Evolutionary conservation across 768 basidiomycete species (phyloP).

Genomic region (Lepiota subincarnata): DNA sequence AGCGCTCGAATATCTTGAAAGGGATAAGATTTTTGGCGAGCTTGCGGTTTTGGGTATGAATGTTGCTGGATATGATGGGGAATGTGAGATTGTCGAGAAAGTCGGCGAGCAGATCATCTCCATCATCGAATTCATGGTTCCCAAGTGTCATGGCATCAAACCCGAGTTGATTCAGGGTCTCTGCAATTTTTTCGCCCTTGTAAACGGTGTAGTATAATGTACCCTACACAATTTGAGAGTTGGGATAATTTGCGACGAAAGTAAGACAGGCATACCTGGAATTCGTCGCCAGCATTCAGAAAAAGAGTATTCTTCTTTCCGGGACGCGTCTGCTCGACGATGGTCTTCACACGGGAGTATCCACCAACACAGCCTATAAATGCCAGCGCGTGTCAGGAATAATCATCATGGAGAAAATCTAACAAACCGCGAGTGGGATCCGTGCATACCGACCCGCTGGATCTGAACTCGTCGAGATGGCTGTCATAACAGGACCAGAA

Average conservation of each 20-base stretch:
- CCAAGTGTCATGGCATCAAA: constrained; percentile 43
- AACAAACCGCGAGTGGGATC: constrained; percentile 24
- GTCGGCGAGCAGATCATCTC: constrained; percentile 32
- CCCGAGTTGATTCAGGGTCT: constrained; percentile 37
- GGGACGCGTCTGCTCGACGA: constrained; percentile 28
- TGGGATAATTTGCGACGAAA: not conserved
- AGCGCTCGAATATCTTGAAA: constrained; percentile 35
- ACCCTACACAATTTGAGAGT: constrained; percentile 23
- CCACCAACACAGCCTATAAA: constrained; percentile 35
- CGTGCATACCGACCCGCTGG: constrained; percentile 33
- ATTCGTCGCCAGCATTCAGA: constrained; percentile 45
- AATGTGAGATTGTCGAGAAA: constrained; percentile 38
- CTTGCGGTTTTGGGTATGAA: constrained; percentile 31
- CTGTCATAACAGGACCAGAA: constrained; percentile 12
- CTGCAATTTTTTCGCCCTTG: constrained; percentile 38
- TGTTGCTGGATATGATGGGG: constrained; percentile 42
- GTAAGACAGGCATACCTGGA: constrained; percentile 25
- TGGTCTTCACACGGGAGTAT: constrained; percentile 38
- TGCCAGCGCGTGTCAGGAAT: not conserved
- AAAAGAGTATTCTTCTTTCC: constrained; percentile 33
- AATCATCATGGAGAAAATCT: not conserved
- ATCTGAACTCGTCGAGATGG: constrained; percentile 35
- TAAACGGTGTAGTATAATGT: constrained; percentile 43
- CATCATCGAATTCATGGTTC: constrained; percentile 45
- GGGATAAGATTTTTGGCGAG: constrained; percentile 30